Evolutionary conservation across 169 alveolate species (phyloP).

Genomic region (Plasmodium inui): DNA sequence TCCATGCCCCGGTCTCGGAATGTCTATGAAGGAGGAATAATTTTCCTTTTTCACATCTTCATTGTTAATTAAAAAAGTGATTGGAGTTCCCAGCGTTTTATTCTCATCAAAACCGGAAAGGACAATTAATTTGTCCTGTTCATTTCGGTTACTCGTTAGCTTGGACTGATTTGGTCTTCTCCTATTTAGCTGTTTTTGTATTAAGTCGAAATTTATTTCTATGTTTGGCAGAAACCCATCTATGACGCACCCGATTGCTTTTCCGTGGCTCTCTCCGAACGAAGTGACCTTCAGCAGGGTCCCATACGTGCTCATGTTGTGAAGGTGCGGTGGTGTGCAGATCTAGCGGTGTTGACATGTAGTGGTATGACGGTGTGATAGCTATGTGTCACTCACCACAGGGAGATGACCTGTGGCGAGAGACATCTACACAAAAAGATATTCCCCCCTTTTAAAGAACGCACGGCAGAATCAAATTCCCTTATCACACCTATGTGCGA

Average conservation of each 20-base stretch:
- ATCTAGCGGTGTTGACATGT: not conserved
- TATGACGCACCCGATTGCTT: conserved; percentile 36
- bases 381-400: no score
- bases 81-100: conserved; percentile 43
- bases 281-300: conserved; percentile 35
- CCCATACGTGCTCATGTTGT: conserved; percentile 41
- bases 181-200: conserved; percentile 45
- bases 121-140: conserved; percentile 23
- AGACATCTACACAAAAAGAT: not conserved
- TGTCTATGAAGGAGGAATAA: conserved; percentile 45
- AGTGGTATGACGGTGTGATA: not conserved
- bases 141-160: conserved; percentile 35
- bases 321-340: not conserved
- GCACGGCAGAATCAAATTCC: not conserved
- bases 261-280: conserved; percentile 46
- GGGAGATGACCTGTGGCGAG: no score
- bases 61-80: conserved; percentile 37
- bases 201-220: conserved; percentile 25
- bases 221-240: conserved; percentile 38
- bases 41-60: conserved; percentile 30
- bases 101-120: conserved; percentile 55
- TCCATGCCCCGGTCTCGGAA: conserved; percentile 53
- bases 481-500: not conserved
- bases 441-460: not conserved
- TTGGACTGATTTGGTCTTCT: conserved; percentile 65